Conservation (phyloP, 768 basidiomycete genomes). For the Boletus rubescentipes region DNA sequence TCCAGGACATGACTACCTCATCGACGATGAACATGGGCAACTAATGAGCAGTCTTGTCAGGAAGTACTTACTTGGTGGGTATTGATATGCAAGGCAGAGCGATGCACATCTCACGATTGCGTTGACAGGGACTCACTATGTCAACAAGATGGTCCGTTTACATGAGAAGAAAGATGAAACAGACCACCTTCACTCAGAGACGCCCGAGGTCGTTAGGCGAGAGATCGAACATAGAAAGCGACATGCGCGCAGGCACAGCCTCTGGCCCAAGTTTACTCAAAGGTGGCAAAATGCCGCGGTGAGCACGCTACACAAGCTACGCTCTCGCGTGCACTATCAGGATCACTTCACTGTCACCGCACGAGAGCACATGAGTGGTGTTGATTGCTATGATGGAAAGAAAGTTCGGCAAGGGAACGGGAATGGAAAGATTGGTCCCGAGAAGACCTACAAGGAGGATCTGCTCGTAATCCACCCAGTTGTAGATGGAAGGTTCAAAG, state of each 20-base stretch:
- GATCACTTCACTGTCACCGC: constrained; percentile 58
- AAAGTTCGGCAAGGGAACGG: constrained; percentile 39
- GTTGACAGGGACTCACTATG: constrained; percentile 63
- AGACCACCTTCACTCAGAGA: constrained; percentile 43
- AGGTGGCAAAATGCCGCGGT: constrained; percentile 50
- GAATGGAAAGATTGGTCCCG: constrained; percentile 9
- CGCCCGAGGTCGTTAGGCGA: constrained; percentile 44
- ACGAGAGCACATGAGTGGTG: constrained; percentile 73
- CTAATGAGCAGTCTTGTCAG: constrained; percentile 78
- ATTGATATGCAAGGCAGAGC: neutral
- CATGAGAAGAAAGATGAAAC: constrained; percentile 25
- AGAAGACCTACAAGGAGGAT: constrained; percentile 39
- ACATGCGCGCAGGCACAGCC: constrained; percentile 23
- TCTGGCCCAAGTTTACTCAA: constrained; percentile 31
- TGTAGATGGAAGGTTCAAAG: constrained; percentile 66
- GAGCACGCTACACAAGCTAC: constrained; percentile 43
- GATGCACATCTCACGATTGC: constrained; percentile 8
- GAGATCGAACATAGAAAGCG: constrained; percentile 43
- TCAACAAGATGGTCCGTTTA: constrained; percentile 59
- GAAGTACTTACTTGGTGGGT: constrained; percentile 76
- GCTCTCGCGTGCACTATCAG: constrained; percentile 53
- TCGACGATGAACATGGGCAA: constrained; percentile 83
- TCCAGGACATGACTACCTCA: constrained; percentile 61
- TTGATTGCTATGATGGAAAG: constrained; percentile 72
- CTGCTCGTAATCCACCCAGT: constrained; percentile 58